Percentiles rank a stretch among this genome's conserved stretches.
These are phyloP conservation scores for Jimgerdemannia lactiflua DNA, from an alignment of 192 early-diverging fungal genomes.

Conservation along the genomic window DNA sequence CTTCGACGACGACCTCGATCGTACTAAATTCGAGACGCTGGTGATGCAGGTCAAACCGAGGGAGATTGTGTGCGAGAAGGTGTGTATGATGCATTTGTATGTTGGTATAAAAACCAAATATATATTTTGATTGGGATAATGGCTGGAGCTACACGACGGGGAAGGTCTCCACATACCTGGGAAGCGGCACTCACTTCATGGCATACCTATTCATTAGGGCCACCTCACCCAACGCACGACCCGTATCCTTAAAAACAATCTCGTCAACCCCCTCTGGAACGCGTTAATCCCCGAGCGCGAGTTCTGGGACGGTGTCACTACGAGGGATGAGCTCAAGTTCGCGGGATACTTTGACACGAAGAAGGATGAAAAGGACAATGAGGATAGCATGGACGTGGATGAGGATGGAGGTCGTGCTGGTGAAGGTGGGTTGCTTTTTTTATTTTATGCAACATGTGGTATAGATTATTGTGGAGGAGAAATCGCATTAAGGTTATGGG, in stretches of 20 bases:
- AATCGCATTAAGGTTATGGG: too few relatives aligned
- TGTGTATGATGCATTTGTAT: not conserved
- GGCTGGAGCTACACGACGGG: too few relatives aligned
- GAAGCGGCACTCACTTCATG: too few relatives aligned
- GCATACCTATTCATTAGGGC: conserved; percentile 22
- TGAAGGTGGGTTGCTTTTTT: not conserved
- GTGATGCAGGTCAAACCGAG: conserved; percentile 89
- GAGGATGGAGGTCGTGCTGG: not conserved
- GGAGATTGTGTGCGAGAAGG: conserved; percentile 88
- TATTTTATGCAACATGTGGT: not conserved
- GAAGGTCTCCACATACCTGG: too few relatives aligned
- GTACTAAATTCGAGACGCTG: conserved; percentile 91
- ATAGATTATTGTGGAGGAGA: not conserved
- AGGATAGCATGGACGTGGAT: conserved; percentile 7
- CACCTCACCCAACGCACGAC: conserved; percentile 47
- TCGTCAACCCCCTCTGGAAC: conserved; percentile 61
- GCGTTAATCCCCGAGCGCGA: conserved; percentile 62
- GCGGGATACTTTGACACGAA: conserved; percentile 53
- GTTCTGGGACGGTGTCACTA: conserved; percentile 61
- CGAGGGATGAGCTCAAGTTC: conserved; percentile 58
- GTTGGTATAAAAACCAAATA: too few relatives aligned
- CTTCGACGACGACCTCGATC: conserved; percentile 82
- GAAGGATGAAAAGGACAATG: conserved; percentile 11
- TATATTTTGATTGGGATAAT: too few relatives aligned
- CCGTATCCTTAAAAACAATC: conserved; percentile 59